These are phyloP conservation scores for Streptanthus diversifolius DNA, from an alignment of 345 rosid genomes.

Conservation along the genomic window DNA sequence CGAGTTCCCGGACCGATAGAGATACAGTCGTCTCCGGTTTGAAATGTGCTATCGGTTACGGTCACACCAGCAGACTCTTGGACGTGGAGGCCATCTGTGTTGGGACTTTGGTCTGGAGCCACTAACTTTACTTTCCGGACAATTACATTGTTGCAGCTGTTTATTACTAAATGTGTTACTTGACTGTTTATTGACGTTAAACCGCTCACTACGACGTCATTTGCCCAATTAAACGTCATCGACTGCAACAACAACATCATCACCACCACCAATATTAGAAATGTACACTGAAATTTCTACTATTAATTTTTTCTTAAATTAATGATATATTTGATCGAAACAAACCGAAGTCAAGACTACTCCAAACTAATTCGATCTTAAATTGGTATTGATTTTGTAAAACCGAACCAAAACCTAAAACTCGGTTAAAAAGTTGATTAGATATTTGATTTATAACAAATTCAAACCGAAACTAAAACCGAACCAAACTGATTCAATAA, in stretches of 20 bases:
- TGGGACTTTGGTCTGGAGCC: constrained; percentile 49
- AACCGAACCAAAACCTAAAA: too few relatives aligned
- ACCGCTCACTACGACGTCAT: constrained; percentile 40
- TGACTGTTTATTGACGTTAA: constrained; percentile 53
- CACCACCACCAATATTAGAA: not conserved
- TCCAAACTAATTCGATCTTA: too few relatives aligned
- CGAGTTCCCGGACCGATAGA: constrained; percentile 57
- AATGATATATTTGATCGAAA: too few relatives aligned
- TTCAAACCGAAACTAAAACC: too few relatives aligned
- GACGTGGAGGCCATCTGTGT: constrained; percentile 57
- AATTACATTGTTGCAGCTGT: constrained; percentile 41
- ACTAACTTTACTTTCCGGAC: constrained; percentile 38
- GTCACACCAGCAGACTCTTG: constrained; percentile 43
- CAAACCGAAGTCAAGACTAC: too few relatives aligned
- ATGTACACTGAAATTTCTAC: not conserved
- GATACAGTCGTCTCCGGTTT: constrained; percentile 60
- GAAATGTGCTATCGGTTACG: constrained; percentile 37
- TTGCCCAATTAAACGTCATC: constrained; percentile 39
- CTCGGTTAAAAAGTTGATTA: too few relatives aligned
- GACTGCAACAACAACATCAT: constrained; percentile 35
- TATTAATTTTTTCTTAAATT: too few relatives aligned
- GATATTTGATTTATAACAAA: too few relatives aligned
- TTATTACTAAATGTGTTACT: constrained; percentile 41
- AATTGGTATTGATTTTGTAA: too few relatives aligned
- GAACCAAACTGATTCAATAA: too few relatives aligned